Percentiles rank a stretch among this genome's conserved stretches.
These are phyloP conservation scores for Tetradesmus lagerheimii DNA, from an alignment of 139 green algal species.

Conservation along the genomic window DNA sequence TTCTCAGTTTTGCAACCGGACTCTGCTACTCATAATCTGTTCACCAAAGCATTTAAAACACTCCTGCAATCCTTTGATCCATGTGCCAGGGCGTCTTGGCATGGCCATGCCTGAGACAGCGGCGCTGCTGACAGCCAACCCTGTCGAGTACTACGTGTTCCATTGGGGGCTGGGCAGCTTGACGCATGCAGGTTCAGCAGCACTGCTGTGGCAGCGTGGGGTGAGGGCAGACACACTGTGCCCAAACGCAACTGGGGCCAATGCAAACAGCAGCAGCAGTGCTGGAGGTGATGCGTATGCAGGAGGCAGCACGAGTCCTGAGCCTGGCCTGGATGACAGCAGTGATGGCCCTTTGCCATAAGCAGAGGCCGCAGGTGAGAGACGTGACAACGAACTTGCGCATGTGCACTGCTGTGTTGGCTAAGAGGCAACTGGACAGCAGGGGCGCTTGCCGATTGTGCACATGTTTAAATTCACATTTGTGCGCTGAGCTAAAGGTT, in stretches of 20 bases:
- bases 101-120: slow-evolving; percentile 35
- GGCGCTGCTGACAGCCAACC: slow-evolving; percentile 5
- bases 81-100: slow-evolving; percentile 16
- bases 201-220: not conserved
- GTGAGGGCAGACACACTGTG: not conserved
- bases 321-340: too few relatives aligned
- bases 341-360: too few relatives aligned
- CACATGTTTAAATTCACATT: too few relatives aligned
- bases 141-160: slow-evolving; percentile 30
- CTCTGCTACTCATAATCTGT: not conserved
- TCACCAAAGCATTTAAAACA: too few relatives aligned
- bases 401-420: too few relatives aligned
- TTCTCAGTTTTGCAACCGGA: not conserved
- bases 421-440: too few relatives aligned
- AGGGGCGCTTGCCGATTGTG: too few relatives aligned
- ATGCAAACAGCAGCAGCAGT: not conserved
- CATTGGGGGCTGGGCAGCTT: slow-evolving; percentile 37
- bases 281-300: not conserved
- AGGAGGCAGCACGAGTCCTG: not conserved
- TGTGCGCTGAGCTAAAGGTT: too few relatives aligned
- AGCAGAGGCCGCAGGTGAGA: too few relatives aligned
- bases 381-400: too few relatives aligned
- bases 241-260: not conserved
- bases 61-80: slow-evolving; percentile 11
- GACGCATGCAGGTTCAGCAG: slow-evolving; percentile 12